Conservation (phyloP, 2,329 filamentous ascomycete species). For the Colletotrichum sp. region DNA sequence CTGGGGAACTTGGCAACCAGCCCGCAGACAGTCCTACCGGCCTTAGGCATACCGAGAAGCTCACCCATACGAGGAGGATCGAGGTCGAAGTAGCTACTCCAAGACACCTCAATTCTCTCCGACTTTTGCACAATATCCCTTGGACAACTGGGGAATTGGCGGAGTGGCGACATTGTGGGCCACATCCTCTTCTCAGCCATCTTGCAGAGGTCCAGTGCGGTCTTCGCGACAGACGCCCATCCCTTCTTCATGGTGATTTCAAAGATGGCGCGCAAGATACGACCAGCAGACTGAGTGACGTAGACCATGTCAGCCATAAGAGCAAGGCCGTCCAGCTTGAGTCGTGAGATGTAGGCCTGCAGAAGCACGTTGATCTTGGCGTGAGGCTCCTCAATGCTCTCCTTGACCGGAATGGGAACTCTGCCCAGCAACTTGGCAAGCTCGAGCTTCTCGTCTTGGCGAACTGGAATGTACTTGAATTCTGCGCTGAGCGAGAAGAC, state of each 20-base stretch:
- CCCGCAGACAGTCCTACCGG: slow-evolving; percentile 83
- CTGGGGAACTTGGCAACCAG: slow-evolving; percentile 93
- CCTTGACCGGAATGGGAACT: slow-evolving; percentile 96
- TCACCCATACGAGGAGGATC: slow-evolving; percentile 97
- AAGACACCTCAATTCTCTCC: slow-evolving; percentile 92
- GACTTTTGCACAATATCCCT: slow-evolving; percentile 89
- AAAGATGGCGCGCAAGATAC: slow-evolving; percentile 93
- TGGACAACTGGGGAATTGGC: slow-evolving; percentile 86
- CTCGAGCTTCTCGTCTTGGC: slow-evolving; percentile 97
- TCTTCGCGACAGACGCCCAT: slow-evolving; percentile 92
- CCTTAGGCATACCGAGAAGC: slow-evolving; percentile 87
- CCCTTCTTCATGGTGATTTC: slow-evolving; percentile 98
- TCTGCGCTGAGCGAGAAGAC: slow-evolving; percentile 96
- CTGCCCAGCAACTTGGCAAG: slow-evolving; percentile 87
- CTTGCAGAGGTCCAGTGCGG: slow-evolving; percentile 92
- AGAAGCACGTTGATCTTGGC: slow-evolving; percentile 98
- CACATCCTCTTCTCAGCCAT: slow-evolving; percentile 99
- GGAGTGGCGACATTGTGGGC: slow-evolving; percentile 96
- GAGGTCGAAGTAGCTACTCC: slow-evolving; percentile 93
- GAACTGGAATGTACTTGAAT: slow-evolving; percentile 98
- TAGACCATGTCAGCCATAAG: slow-evolving; percentile 99
- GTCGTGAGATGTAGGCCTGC: slow-evolving; percentile 93
- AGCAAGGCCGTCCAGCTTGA: slow-evolving; percentile 92
- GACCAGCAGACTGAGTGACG: slow-evolving; percentile 95
- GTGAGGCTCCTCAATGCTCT: slow-evolving; percentile 94